These are phyloP conservation scores for Myochromella boudieri DNA, from an alignment of 768 basidiomycete genomes.

Conservation along the genomic window DNA sequence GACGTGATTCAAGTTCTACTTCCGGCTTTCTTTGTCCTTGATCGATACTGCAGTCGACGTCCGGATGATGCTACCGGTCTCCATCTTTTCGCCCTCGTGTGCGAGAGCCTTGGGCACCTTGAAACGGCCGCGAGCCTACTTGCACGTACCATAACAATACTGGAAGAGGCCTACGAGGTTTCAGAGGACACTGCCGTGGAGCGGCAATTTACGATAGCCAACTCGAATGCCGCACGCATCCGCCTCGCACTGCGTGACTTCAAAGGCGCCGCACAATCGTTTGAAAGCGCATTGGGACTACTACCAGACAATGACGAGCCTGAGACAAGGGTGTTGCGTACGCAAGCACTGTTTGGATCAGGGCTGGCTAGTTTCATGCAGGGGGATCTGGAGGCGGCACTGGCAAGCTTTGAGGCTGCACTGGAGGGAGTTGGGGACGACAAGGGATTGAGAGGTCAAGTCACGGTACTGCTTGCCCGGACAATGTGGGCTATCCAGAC, in stretches of 20 bases:
- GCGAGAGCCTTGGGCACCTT: slow-evolving; percentile 77
- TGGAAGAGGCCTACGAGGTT: slow-evolving; percentile 90
- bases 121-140: slow-evolving; percentile 60
- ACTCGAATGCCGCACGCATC: slow-evolving; percentile 78
- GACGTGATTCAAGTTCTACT: slow-evolving; percentile 49
- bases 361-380: slow-evolving; percentile 73
- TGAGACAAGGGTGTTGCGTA: slow-evolving; percentile 43
- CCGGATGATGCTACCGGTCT: slow-evolving; percentile 73
- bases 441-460: slow-evolving; percentile 56
- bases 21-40: slow-evolving; percentile 79
- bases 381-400: slow-evolving; percentile 59
- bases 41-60: slow-evolving; percentile 67
- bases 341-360: slow-evolving; percentile 67
- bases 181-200: slow-evolving; percentile 81
- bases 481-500: slow-evolving; percentile 81
- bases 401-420: slow-evolving; percentile 68
- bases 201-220: slow-evolving; percentile 75
- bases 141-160: slow-evolving; percentile 58
- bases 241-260: slow-evolving; percentile 61
- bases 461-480: slow-evolving; percentile 78
- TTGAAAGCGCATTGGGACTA: slow-evolving; percentile 71
- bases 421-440: slow-evolving; percentile 54
- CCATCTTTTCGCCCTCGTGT: slow-evolving; percentile 83
- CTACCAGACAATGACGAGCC: slow-evolving; percentile 47
- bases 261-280: slow-evolving; percentile 62